Conservation (phyloP, 78 protist species). For the Protostelium mycophagum region DNA sequence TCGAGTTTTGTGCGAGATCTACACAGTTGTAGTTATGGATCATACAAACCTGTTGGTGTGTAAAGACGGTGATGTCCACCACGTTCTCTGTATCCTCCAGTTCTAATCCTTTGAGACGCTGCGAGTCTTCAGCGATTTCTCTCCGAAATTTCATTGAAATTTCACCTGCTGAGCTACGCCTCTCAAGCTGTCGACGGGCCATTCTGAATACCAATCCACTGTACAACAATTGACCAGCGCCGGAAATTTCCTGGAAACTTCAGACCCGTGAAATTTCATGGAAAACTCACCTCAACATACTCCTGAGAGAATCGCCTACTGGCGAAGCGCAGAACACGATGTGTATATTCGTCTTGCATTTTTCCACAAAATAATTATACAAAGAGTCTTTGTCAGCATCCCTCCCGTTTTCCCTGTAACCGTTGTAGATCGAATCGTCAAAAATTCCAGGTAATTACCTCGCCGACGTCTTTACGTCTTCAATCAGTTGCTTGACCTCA, state of each 20-base stretch:
- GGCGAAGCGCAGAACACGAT: slow-evolving; percentile 63
- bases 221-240: slow-evolving; percentile 70
- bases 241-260: slow-evolving; percentile 74
- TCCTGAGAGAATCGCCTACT: slow-evolving; percentile 56
- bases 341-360: slow-evolving; percentile 49
- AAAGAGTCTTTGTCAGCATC: slow-evolving; percentile 7
- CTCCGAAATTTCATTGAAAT: no score
- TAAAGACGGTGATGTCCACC: neutral
- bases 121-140: no score
- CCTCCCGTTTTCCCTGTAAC: neutral
- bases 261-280: no score
- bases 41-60: neutral
- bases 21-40: no score
- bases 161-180: slow-evolving; percentile 80
- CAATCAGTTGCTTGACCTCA: slow-evolving; percentile 25
- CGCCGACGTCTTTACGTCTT: neutral
- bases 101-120: neutral
- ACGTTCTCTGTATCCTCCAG: neutral
- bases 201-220: slow-evolving; percentile 86
- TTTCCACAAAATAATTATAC: slow-evolving; percentile 63
- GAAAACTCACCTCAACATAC: slow-evolving; percentile 49
- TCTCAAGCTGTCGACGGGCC: slow-evolving; percentile 89
- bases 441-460: no score
- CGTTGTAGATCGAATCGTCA: no score
- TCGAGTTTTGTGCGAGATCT: neutral